Conservation (phyloP, 495 filamentous ascomycete species). For the Neurospora pannonica region DNA sequence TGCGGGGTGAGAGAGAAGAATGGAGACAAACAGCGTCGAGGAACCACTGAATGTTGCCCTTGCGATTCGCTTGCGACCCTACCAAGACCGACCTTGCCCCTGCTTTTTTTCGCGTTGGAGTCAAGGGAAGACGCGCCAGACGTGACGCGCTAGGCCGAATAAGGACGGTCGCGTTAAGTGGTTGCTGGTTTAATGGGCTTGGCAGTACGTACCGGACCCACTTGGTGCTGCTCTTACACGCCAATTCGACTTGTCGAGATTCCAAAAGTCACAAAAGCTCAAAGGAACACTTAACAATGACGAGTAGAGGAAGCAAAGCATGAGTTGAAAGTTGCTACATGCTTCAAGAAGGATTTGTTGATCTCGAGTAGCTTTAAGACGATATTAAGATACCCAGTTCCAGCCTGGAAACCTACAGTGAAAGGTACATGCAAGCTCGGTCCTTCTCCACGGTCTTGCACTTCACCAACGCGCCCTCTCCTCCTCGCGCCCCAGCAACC, state of each 20-base stretch:
- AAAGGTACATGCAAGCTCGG: background rate
- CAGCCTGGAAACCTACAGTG: background rate
- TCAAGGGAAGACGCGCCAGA: conserved; percentile 14
- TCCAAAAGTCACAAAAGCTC: background rate
- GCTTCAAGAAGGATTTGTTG: background rate
- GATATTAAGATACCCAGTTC: background rate
- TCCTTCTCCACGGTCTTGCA: background rate
- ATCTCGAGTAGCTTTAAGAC: background rate
- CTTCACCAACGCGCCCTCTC: background rate
- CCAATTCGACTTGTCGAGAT: background rate
- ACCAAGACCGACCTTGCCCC: conserved; percentile 1
- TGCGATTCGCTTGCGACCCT: background rate
- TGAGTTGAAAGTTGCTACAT: background rate
- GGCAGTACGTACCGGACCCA: background rate
- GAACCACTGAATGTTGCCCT: background rate
- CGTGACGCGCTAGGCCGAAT: conserved; percentile 20
- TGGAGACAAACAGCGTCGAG: background rate
- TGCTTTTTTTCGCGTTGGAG: conserved; percentile 17
- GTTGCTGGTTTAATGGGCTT: conserved; percentile 11
- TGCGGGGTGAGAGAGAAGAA: conserved; percentile 4
- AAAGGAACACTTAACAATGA: background rate
- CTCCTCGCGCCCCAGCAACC: background rate
- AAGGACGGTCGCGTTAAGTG: conserved; percentile 31
- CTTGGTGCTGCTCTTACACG: background rate
- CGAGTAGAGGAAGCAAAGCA: background rate